Base-by-base conservation (phyloP, 306 rosid genomes). In the Quercus glauca region DNA sequence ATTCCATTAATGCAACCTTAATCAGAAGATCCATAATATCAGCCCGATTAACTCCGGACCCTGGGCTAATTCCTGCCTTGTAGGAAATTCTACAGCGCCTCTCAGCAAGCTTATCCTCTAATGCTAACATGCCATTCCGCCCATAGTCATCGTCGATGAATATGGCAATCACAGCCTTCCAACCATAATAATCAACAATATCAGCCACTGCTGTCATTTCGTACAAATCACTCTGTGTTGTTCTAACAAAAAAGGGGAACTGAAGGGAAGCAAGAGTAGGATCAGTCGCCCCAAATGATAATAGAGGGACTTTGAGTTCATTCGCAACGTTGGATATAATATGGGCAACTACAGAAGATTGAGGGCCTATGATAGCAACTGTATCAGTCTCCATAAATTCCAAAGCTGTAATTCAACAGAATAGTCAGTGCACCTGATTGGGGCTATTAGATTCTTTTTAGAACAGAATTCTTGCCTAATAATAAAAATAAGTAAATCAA, bases 311-410 rank as follows among this genome's bases (percentile, higher is more conserved):
- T 73, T 83, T 84, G 71, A 96, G 97, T 79, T 93, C 99, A 78
- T 86, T 89, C n/a, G 97, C 96, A 41, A 96, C 87, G 75, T 96
- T 94, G 72, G 97, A 90, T 77, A 91, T 79, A 76, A 90, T 86
- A 85, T 93, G 99, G 3, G 98, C 95, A 83, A 90, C 94, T 5
- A 89, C 97, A 69, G 99, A 96, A 71, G 99, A 93, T 81, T 96
- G 99, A 3, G 99, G 99, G 9, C 99, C 98, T 63, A 96, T 80
- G 74, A 93, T 87, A 76, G 97, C 98, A 6, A 91, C 56, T 3
- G 78, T 87, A 80, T 90, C 91, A 57, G 87, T 91, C 93, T 91
- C 97, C 98, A 96, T 93, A 77, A 93, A 87, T 77, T 91, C 86
- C 90, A 93, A 68, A 79, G 97, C 99, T 96, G 93, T 77, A 88